phyloP scores from a whole-genome alignment of 2,329 filamentous ascomycete genomes.

The Claviceps sp. region DNA sequence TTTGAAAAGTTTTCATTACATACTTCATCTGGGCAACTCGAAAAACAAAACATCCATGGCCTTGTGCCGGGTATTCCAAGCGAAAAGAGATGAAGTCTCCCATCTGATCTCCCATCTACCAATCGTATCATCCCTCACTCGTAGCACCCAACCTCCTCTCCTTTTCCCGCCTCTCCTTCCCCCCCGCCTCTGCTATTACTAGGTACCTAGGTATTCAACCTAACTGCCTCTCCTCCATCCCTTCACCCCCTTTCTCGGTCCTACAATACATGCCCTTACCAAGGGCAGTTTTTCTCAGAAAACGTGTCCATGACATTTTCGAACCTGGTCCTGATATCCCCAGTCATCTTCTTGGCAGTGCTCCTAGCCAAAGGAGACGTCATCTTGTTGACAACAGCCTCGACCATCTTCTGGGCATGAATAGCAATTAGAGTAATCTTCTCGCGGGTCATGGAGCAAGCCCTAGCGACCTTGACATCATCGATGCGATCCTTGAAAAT shows the following conservation, averaged over 20 bases:
- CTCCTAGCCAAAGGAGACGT: neutral
- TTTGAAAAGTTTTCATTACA: too few relatives aligned
- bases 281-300: neutral
- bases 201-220: too few relatives aligned
- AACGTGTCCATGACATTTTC: neutral
- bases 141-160: too few relatives aligned
- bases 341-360: neutral
- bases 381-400: constrained; percentile 1
- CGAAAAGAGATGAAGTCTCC: too few relatives aligned
- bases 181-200: neutral
- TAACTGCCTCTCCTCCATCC: neutral
- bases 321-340: neutral
- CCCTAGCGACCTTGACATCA: neutral
- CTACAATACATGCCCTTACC: neutral
- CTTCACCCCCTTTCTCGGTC: too few relatives aligned
- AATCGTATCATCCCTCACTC: too few relatives aligned
- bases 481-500: neutral
- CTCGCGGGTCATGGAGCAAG: neutral
- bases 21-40: too few relatives aligned
- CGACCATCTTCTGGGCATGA: neutral
- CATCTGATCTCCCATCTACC: too few relatives aligned
- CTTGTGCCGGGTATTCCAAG: too few relatives aligned
- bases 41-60: too few relatives aligned
- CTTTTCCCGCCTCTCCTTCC: neutral
- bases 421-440: neutral